These are phyloP conservation scores for Polymyxa betae DNA, from an alignment of 208 protist species.

Conservation along the genomic window DNA sequence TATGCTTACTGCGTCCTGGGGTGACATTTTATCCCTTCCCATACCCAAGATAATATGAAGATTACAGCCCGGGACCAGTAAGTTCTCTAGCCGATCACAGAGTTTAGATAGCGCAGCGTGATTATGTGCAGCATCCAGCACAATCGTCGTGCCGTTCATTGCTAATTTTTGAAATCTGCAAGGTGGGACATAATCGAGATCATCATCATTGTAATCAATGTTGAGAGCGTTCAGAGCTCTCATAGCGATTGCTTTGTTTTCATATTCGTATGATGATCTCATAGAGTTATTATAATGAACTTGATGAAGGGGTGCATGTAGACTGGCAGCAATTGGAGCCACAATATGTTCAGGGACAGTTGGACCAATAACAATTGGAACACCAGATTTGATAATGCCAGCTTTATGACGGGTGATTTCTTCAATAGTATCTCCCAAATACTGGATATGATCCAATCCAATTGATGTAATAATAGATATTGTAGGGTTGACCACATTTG, in stretches of 20 bases:
- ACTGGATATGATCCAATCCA: conserved; percentile 4
- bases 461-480: conserved; percentile 51
- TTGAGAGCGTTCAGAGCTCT: neutral
- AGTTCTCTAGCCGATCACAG: neutral
- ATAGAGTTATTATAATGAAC: neutral
- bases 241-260: neutral
- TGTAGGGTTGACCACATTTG: conserved; percentile 27
- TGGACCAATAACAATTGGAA: conserved; percentile 41
- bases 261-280: neutral
- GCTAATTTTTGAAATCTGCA: neutral
- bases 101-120: neutral
- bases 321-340: neutral
- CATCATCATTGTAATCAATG: conserved; percentile 9
- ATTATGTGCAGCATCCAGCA: conserved; percentile 29
- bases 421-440: conserved; percentile 36
- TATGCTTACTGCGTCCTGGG: neutral
- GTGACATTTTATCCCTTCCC: neutral
- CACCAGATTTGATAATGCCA: conserved; percentile 37
- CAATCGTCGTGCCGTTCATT: neutral
- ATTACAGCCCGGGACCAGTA: neutral
- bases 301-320: neutral
- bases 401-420: conserved; percentile 52
- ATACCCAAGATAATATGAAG: conserved; percentile 16
- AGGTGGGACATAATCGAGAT: neutral
- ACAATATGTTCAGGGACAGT: neutral